Conservation (phyloP, 164 flowering plant genomes). For the Euptelea pleiosperma region DNA sequence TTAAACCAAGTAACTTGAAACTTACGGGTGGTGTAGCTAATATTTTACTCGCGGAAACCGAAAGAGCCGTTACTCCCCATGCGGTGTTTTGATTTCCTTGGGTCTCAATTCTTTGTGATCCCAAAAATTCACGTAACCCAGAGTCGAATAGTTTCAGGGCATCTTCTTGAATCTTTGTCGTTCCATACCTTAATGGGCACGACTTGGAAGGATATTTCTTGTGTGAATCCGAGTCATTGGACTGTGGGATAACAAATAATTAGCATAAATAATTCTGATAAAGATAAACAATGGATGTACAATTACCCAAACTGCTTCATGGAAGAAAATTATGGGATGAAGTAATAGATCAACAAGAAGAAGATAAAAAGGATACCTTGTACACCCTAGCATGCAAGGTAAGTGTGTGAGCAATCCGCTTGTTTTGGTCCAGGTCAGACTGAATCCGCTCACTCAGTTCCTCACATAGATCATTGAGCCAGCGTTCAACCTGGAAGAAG, state of each 20-base stretch:
- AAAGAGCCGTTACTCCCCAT: conserved; percentile 82
- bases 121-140: conserved; percentile 76
- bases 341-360: background rate
- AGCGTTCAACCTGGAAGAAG: conserved; percentile 60
- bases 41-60: conserved; percentile 89
- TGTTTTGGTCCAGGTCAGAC: conserved; percentile 71
- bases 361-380: conserved; percentile 41
- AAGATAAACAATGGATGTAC: background rate
- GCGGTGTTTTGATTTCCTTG: conserved; percentile 34
- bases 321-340: background rate
- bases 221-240: conserved; percentile 52
- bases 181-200: conserved; percentile 82
- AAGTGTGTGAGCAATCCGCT: conserved; percentile 78
- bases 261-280: conserved; percentile 1
- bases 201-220: conserved; percentile 92
- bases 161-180: conserved; percentile 82
- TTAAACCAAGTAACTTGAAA: conserved; percentile 9
- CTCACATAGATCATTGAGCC: conserved; percentile 89
- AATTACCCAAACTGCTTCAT: background rate
- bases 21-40: conserved; percentile 67
- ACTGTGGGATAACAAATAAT: conserved; percentile 28
- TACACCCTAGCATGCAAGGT: conserved; percentile 76
- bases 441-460: conserved; percentile 82
- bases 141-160: conserved; percentile 69
- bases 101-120: conserved; percentile 31